Percentiles rank a stretch among this genome's conserved stretches.
Conservation (phyloP, 257 asterid genomes). For the Schizonepeta tenuifolia region DNA sequence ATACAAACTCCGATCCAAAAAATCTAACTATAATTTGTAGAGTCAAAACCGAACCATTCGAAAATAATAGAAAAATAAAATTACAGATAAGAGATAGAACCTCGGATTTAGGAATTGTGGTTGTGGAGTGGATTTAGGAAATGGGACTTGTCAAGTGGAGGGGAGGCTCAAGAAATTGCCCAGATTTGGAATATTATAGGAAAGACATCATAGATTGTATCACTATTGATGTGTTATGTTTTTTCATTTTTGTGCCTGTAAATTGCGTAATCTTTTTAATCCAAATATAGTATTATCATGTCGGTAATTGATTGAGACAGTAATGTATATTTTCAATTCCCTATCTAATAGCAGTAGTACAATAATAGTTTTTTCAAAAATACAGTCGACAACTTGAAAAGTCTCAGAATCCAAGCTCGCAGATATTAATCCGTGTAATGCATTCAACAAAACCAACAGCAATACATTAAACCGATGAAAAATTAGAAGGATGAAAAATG, state of each 20-base stretch:
- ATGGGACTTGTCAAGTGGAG: not conserved
- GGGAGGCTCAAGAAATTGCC: not conserved
- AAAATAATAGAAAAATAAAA: not conserved
- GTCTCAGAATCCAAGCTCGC: not conserved
- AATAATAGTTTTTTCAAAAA: not conserved
- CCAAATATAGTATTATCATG: too few relatives aligned
- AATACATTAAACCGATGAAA: too few relatives aligned
- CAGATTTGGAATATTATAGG: not conserved
- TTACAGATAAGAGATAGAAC: conserved; percentile 24
- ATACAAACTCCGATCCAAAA: conserved; percentile 29
- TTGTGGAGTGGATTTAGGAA: not conserved
- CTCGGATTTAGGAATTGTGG: too few relatives aligned
- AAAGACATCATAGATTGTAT: not conserved
- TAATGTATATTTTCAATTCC: too few relatives aligned
- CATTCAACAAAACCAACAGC: not conserved
- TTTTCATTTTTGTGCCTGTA: too few relatives aligned
- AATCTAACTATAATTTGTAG: not conserved
- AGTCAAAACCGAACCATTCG: conserved; percentile 14
- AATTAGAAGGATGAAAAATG: too few relatives aligned
- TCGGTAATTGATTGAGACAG: too few relatives aligned
- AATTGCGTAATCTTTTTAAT: too few relatives aligned
- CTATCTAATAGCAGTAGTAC: not conserved
- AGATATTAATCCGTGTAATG: not conserved
- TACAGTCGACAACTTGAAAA: not conserved
- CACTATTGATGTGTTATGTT: too few relatives aligned